These are phyloP conservation scores for Penicillium steckii DNA, from an alignment of 495 filamentous ascomycete genomes.

Conservation along the genomic window DNA sequence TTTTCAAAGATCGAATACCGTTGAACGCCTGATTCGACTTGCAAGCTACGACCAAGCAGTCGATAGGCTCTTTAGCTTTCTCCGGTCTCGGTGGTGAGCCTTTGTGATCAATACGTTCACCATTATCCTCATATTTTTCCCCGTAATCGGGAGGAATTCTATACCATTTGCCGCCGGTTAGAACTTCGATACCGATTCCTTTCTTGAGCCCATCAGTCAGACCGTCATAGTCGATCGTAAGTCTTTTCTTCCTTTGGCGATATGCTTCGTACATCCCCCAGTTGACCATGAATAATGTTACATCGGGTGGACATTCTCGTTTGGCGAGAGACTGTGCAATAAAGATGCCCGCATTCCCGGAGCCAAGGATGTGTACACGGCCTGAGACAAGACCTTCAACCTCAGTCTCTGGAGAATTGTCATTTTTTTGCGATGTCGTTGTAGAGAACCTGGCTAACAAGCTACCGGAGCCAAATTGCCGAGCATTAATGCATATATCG, in stretches of 20 bases:
- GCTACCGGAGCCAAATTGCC: background rate
- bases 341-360: constrained; percentile 58
- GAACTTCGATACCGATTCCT: constrained; percentile 42
- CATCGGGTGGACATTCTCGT: constrained; percentile 55
- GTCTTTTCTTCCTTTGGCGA: constrained; percentile 25
- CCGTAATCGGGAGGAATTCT: constrained; percentile 23
- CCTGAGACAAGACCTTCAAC: constrained; percentile 29
- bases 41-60: constrained; percentile 73
- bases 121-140: constrained; percentile 12
- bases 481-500: constrained; percentile 16
- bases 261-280: constrained; percentile 27
- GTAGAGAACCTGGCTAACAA: constrained; percentile 18
- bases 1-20: constrained; percentile 55
- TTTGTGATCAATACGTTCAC: background rate
- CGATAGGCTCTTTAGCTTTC: constrained; percentile 50
- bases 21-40: constrained; percentile 56
- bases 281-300: constrained; percentile 56
- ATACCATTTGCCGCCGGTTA: constrained; percentile 26
- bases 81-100: constrained; percentile 5
- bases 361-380: constrained; percentile 59
- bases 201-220: constrained; percentile 37
- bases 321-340: constrained; percentile 58
- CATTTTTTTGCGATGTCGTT: constrained; percentile 34
- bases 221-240: constrained; percentile 35
- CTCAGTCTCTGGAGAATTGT: constrained; percentile 21